These are phyloP conservation scores for Pyrus bretschneideri DNA, from an alignment of 306 rosid species.

Conservation along the genomic window DNA sequence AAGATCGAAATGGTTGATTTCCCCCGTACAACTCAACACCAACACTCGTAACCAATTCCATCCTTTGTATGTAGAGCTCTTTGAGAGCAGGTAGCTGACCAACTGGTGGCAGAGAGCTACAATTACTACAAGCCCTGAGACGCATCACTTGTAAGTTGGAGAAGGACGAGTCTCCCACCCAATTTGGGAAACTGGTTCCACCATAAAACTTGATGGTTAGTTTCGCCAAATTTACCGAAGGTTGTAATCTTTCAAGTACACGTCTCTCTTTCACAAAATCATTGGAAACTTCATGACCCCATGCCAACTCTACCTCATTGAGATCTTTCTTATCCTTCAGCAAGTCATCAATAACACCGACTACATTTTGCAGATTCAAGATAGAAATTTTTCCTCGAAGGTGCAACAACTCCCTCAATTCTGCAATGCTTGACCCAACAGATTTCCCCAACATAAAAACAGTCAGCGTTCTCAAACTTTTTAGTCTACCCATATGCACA, in stretches of 20 bases:
- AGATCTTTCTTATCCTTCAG: conserved; percentile 7
- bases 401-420: background rate
- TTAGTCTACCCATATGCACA: background rate
- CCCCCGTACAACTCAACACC: background rate
- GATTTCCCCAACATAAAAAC: background rate
- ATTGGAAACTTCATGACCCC: background rate
- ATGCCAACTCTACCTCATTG: background rate
- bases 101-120: background rate
- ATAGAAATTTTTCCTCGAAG: conserved; percentile 1
- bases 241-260: background rate
- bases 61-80: background rate
- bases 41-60: background rate
- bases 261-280: background rate
- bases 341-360: background rate
- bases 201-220: background rate
- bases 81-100: conserved; percentile 15
- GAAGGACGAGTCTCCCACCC: conserved; percentile 4
- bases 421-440: background rate
- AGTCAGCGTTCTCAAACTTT: background rate
- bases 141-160: background rate
- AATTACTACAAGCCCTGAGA: background rate
- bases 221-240: conserved; percentile 3
- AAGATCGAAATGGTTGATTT: background rate
- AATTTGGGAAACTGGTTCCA: background rate
- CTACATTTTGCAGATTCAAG: conserved; percentile 9